These are phyloP conservation scores for Coccinonectria pachysandricola DNA, from an alignment of 2,329 filamentous ascomycete genomes.

Conservation along the genomic window DNA sequence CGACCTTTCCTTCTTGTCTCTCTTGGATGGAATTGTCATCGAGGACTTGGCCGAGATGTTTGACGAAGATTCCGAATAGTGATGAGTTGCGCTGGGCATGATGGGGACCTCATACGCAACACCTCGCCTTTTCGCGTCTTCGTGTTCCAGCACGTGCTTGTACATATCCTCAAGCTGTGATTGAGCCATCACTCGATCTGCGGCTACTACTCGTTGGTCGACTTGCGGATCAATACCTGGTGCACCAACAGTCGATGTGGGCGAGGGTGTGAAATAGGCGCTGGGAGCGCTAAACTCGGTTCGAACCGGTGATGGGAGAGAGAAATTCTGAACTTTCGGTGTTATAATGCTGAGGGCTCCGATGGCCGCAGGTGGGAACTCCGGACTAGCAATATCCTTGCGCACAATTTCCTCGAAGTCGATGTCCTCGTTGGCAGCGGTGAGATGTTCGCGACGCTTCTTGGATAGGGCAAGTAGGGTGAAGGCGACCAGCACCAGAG, in stretches of 20 bases:
- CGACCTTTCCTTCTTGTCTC: constrained; percentile 37
- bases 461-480: constrained; percentile 52
- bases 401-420: constrained; percentile 26
- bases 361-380: constrained; percentile 11
- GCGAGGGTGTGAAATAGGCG: constrained; percentile 37
- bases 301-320: constrained; percentile 38
- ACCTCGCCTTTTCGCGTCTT: constrained; percentile 54
- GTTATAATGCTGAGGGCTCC: constrained; percentile 11
- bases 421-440: constrained; percentile 41
- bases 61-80: constrained; percentile 11
- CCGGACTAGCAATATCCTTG: constrained; percentile 13
- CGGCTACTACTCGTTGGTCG: constrained; percentile 64
- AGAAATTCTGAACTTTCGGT: constrained; percentile 18
- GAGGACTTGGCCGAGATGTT: constrained; percentile 18
- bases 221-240: constrained; percentile 59
- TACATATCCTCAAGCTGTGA: constrained; percentile 85
- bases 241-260: constrained; percentile 34
- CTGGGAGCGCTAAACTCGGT: constrained; percentile 20
- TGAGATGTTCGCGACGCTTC: constrained; percentile 41
- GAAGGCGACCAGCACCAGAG: constrained; percentile 62
- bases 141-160: constrained; percentile 83
- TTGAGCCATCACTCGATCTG: constrained; percentile 65
- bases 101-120: constrained; percentile 35
- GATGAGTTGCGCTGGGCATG: constrained; percentile 18
- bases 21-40: constrained; percentile 29